Evolutionary conservation across 176 grass and related monocot genomes (phyloP).

Genomic region (Musa beccarii): DNA sequence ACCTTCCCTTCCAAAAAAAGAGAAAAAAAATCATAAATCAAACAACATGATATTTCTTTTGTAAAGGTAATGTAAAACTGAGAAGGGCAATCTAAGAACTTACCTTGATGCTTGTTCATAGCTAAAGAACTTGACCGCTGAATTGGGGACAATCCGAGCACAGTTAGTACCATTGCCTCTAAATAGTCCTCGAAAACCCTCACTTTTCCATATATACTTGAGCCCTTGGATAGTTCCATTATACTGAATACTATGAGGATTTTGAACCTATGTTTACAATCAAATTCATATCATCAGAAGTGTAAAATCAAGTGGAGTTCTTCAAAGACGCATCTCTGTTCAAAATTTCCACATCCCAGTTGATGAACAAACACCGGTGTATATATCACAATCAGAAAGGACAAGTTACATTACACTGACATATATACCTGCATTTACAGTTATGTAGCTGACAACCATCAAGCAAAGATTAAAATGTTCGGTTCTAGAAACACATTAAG

Average conservation of each 20-base stretch:
- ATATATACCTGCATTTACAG: too few species aligned
- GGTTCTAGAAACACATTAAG: too few species aligned
- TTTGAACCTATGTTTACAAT: slow-evolving; percentile 57
- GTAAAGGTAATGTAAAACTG: not conserved
- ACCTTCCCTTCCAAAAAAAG: not conserved
- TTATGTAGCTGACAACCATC: too few species aligned
- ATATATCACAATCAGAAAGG: too few species aligned
- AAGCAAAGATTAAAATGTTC: too few species aligned
- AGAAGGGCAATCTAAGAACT: slow-evolving; percentile 10
- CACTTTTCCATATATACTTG: slow-evolving; percentile 88
- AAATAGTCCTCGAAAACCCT: slow-evolving; percentile 84
- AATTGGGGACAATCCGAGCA: slow-evolving; percentile 93
- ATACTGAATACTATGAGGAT: slow-evolving; percentile 87
- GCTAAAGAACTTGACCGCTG: slow-evolving; percentile 97
- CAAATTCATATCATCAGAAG: not conserved
- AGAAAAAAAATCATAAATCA: too few species aligned
- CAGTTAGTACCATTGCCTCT: slow-evolving; percentile 98
- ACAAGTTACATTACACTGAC: too few species aligned
- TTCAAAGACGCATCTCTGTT: too few species aligned
- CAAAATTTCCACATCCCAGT: too few species aligned
- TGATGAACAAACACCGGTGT: too few species aligned
- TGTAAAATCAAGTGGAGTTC: too few species aligned
- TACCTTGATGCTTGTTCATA: slow-evolving; percentile 95
- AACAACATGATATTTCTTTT: too few species aligned
- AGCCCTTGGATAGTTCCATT: slow-evolving; percentile 96